phyloP scores from a whole-genome alignment of 129 eudicot genomes.

The Chrysanthemum makinoi region DNA sequence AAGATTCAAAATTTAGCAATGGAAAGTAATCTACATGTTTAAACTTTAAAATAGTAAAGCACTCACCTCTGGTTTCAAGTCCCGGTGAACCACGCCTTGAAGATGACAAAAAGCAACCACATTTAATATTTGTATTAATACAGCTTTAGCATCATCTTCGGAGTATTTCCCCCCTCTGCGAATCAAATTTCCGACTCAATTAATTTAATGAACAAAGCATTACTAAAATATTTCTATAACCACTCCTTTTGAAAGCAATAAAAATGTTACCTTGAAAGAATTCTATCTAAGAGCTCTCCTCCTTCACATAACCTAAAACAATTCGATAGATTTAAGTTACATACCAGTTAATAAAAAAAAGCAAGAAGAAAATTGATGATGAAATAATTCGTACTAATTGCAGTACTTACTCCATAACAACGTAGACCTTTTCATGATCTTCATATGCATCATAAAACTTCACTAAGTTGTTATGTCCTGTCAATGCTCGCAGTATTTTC shows the following conservation, averaged over 20 bases:
- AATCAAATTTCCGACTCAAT: slow-evolving; percentile 1
- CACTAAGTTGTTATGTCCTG: slow-evolving; percentile 79
- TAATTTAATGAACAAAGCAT: slow-evolving; percentile 5
- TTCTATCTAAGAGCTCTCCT: slow-evolving; percentile 89
- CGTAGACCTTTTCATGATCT: slow-evolving; percentile 76
- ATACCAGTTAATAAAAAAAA: neutral
- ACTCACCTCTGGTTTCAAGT: slow-evolving; percentile 90
- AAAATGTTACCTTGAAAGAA: slow-evolving; percentile 70
- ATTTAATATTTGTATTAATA: slow-evolving; percentile 75
- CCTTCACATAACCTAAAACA: slow-evolving; percentile 83
- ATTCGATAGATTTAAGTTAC: slow-evolving; percentile 13
- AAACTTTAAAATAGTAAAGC: neutral
- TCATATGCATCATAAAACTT: slow-evolving; percentile 86
- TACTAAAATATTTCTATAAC: neutral
- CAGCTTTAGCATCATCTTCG: slow-evolving; percentile 90
- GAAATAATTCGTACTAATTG: neutral
- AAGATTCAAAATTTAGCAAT: neutral
- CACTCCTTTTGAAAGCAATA: neutral
- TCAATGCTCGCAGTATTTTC: slow-evolving; percentile 72
- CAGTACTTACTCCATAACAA: slow-evolving; percentile 88
- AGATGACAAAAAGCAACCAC: slow-evolving; percentile 95
- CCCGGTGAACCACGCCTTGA: slow-evolving; percentile 98
- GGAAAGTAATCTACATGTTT: neutral
- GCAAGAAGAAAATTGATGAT: neutral
- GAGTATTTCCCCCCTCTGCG: slow-evolving; percentile 87